Evolutionary conservation across 2,329 filamentous ascomycete genomes (phyloP).

Genomic region (Leptographium radiaticola): DNA sequence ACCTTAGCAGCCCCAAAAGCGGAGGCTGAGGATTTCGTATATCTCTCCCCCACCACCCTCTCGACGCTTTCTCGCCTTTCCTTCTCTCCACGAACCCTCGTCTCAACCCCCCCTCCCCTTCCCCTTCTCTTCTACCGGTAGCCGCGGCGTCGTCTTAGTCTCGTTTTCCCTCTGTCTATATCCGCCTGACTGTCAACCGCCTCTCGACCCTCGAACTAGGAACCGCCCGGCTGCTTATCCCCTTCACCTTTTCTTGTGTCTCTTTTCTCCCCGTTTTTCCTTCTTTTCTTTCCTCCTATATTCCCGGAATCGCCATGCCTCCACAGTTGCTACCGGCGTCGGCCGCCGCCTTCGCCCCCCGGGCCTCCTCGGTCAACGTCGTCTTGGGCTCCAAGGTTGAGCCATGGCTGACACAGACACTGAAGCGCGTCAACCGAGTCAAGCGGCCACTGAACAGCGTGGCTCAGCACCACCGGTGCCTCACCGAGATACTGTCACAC

Average conservation of each 20-base stretch:
- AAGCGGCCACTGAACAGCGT: constrained; percentile 97
- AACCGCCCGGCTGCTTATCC: constrained; percentile 10
- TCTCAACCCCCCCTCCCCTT: constrained; percentile 34
- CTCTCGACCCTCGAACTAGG: not conserved
- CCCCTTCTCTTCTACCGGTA: constrained; percentile 42
- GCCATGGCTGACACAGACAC: constrained; percentile 89
- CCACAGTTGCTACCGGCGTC: constrained; percentile 88
- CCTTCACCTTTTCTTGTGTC: not conserved
- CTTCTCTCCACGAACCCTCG: constrained; percentile 36
- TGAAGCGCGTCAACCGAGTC: constrained; percentile 92
- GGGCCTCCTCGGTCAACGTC: constrained; percentile 81
- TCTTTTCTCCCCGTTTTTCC: not conserved
- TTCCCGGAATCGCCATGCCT: constrained; percentile 42
- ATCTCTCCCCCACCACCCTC: constrained; percentile 38
- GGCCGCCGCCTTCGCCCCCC: constrained; percentile 88
- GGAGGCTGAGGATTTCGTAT: constrained; percentile 18
- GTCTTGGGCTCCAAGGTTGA: constrained; percentile 87
- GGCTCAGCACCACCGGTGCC: constrained; percentile 85
- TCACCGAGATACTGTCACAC: constrained; percentile 87
- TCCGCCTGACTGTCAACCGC: not conserved
- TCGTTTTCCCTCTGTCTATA: not conserved
- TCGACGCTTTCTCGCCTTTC: constrained; percentile 31
- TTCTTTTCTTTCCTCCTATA: not conserved
- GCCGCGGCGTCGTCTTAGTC: constrained; percentile 36
- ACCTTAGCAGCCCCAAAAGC: constrained; percentile 4